Evolutionary conservation across 768 basidiomycete genomes (phyloP).

Genomic region (Hypsizygus marmoreus): DNA sequence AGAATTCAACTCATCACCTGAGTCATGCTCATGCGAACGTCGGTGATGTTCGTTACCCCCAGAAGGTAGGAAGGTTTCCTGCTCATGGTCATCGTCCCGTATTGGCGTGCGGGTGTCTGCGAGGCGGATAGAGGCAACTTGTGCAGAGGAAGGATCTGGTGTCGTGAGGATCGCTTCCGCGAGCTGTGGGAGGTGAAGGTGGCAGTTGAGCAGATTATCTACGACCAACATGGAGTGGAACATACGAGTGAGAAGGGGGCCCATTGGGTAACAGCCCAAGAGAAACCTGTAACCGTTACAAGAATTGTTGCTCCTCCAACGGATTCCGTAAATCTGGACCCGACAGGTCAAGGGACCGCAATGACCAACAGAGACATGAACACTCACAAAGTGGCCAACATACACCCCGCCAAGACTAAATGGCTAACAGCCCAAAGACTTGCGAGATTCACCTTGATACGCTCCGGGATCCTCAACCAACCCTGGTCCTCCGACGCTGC

Average conservation of each 20-base stretch:
- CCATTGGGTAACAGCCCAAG: conserved; percentile 95
- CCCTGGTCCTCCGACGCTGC: conserved; percentile 4
- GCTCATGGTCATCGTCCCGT: conserved; percentile 30
- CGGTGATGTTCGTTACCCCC: too few species aligned
- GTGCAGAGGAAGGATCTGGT: conserved; percentile 33
- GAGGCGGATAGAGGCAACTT: conserved; percentile 43
- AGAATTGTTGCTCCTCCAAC: conserved; percentile 74
- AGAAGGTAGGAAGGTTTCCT: too few species aligned
- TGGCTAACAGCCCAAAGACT: conserved; percentile 82
- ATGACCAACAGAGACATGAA: conserved; percentile 1
- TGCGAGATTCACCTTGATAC: conserved; percentile 60
- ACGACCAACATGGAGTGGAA: conserved; percentile 4
- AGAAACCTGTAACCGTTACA: conserved; percentile 80
- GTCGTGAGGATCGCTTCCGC: conserved; percentile 84
- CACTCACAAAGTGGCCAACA: conserved; percentile 84
- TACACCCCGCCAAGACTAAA: conserved; percentile 69
- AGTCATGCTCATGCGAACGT: neutral
- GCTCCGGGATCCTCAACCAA: conserved; percentile 37
- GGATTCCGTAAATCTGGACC: conserved; percentile 64
- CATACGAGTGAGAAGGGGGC: conserved; percentile 87
- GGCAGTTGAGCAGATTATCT: neutral
- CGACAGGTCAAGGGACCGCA: neutral
- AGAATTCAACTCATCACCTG: conserved; percentile 12
- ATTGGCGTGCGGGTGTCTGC: conserved; percentile 44
- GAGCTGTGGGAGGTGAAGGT: conserved; percentile 45